Evolutionary conservation across 306 rosid genomes (phyloP).

Genomic region (Amphicarpaea edgeworthii): DNA sequence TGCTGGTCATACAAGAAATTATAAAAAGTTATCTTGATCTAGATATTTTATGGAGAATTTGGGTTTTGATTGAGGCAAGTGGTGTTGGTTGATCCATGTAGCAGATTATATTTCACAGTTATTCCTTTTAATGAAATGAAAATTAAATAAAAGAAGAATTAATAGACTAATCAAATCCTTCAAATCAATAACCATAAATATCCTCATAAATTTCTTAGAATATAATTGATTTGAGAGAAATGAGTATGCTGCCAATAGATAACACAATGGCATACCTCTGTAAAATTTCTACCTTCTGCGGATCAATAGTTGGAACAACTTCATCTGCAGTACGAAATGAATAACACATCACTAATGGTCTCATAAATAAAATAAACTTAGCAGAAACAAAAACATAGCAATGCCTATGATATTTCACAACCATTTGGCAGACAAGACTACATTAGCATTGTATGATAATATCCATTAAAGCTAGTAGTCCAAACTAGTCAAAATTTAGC

Average conservation of each 20-base stretch:
- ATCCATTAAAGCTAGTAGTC: constrained; percentile 28
- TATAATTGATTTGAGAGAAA: constrained; percentile 23
- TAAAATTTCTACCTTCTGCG: constrained; percentile 88
- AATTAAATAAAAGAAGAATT: constrained; percentile 11
- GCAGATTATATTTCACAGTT: too few species aligned
- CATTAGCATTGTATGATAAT: constrained; percentile 26
- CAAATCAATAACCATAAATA: constrained; percentile 35
- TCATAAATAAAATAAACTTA: constrained; percentile 27
- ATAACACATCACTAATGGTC: constrained; percentile 21
- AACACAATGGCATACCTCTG: constrained; percentile 67
- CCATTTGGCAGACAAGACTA: constrained; percentile 19
- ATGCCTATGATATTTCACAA: constrained; percentile 36
- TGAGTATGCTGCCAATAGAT: constrained; percentile 9
- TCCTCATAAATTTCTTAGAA: constrained; percentile 26
- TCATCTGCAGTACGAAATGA: constrained; percentile 65
- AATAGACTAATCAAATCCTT: constrained; percentile 34
- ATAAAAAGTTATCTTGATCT: too few species aligned
- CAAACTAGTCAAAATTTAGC: constrained; percentile 35
- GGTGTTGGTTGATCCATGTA: too few species aligned
- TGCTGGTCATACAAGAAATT: too few species aligned
- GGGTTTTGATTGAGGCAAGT: too few species aligned
- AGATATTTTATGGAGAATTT: too few species aligned
- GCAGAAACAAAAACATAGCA: constrained; percentile 35
- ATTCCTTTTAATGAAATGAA: too few species aligned
- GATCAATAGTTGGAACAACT: constrained; percentile 86